A percentile compares a stretch with the other conserved stretches of the same genome.
phyloP scores from a whole-genome alignment of 202 grass and related monocot genomes.

The Elaeis oleifera region DNA sequence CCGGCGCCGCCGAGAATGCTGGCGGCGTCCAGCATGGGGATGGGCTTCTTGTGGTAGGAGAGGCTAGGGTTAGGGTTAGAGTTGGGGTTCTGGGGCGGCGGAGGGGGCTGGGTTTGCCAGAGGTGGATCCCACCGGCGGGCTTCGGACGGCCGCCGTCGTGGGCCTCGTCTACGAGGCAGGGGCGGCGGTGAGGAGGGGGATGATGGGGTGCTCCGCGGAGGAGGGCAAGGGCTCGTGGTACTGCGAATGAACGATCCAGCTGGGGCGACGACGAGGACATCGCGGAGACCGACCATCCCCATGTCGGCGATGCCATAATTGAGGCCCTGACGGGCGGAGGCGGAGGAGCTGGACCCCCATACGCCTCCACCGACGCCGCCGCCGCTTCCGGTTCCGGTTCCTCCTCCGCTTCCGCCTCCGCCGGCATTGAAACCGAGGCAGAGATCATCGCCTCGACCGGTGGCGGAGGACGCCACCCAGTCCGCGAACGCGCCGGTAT shows the following conservation, averaged over 20 bases:
- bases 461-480: slow-evolving; percentile 63
- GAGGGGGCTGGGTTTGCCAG: slow-evolving; percentile 49
- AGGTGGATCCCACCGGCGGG: slow-evolving; percentile 50
- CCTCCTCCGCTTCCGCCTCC: slow-evolving; percentile 24
- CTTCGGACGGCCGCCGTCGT: neutral
- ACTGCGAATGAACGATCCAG: slow-evolving; percentile 66
- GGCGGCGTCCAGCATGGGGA: slow-evolving; percentile 50
- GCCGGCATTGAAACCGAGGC: slow-evolving; percentile 92
- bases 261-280: slow-evolving; percentile 59
- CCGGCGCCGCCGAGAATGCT: slow-evolving; percentile 12
- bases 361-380: slow-evolving; percentile 37
- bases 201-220: slow-evolving; percentile 55
- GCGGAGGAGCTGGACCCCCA: neutral
- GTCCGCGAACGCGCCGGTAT: slow-evolving; percentile 96
- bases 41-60: slow-evolving; percentile 67
- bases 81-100: too few relatives aligned
- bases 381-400: slow-evolving; percentile 28
- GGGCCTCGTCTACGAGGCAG: slow-evolving; percentile 35
- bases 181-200: slow-evolving; percentile 62
- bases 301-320: slow-evolving; percentile 84
- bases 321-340: slow-evolving; percentile 25
- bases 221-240: slow-evolving; percentile 25
- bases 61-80: slow-evolving; percentile 34
- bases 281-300: slow-evolving; percentile 69
- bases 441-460: slow-evolving; percentile 77